These are phyloP conservation scores for Schizothecium vesticola DNA, from an alignment of 495 filamentous ascomycete species.

Conservation along the genomic window DNA sequence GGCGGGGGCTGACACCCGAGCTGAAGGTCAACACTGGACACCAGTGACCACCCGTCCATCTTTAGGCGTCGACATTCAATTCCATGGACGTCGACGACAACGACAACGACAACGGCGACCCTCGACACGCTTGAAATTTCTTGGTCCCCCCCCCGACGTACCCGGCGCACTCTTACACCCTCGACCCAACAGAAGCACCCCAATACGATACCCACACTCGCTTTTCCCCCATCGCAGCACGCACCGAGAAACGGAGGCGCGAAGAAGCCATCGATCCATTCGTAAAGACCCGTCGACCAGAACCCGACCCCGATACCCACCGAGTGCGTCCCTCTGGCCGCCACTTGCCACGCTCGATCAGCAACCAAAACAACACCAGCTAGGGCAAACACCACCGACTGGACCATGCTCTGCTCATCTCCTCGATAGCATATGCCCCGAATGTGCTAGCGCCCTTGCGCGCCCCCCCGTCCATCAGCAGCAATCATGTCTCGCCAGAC, in stretches of 20 bases:
- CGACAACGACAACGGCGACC: background rate
- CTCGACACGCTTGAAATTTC: background rate
- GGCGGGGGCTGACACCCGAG: background rate
- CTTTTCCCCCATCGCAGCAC: background rate
- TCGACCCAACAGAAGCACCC: background rate
- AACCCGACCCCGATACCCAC: background rate
- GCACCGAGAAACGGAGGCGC: background rate
- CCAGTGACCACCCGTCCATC: background rate
- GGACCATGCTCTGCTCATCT: background rate
- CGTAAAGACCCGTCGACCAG: too few relatives aligned
- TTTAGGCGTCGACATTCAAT: background rate
- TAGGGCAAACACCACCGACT: background rate
- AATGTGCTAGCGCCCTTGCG: conserved; percentile 25
- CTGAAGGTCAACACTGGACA: background rate
- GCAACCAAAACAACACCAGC: background rate
- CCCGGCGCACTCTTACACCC: background rate
- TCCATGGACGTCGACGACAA: background rate
- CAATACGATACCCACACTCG: background rate
- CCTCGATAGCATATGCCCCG: conserved; percentile 10
- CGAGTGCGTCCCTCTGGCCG: background rate
- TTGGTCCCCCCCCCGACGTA: background rate
- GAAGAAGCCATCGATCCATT: background rate
- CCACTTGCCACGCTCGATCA: background rate
- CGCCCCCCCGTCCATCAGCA: conserved; percentile 11
- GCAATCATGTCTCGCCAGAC: background rate